These are phyloP conservation scores for Asterochloris sp. DNA, from an alignment of 139 green algal species.

Conservation along the genomic window DNA sequence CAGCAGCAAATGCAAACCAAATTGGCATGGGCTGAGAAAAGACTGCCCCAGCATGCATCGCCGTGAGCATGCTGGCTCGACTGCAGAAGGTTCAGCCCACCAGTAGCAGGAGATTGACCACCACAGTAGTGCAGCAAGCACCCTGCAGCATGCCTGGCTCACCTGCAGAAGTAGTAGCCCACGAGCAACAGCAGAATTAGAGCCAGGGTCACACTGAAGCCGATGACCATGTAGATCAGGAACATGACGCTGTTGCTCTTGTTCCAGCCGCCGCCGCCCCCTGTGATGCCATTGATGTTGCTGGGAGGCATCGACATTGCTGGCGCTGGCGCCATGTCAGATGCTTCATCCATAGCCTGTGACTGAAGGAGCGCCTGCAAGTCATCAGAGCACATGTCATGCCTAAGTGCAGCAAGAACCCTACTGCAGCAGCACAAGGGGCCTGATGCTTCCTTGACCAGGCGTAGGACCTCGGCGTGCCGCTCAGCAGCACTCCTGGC, in stretches of 20 bases:
- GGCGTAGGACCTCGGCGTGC: no score
- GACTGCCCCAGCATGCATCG: background rate
- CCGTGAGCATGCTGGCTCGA: background rate
- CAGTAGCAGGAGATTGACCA: background rate
- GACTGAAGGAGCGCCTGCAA: background rate
- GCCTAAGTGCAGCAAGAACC: background rate
- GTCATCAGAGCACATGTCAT: background rate
- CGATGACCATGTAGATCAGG: slow-evolving; percentile 24
- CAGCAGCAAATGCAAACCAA: no score
- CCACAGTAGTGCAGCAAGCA: no score
- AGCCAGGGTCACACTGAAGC: slow-evolving; percentile 20
- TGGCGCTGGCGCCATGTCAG: background rate
- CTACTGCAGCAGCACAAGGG: no score
- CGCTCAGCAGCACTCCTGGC: no score
- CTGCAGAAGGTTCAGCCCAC: background rate
- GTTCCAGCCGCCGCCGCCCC: background rate
- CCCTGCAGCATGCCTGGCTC: background rate
- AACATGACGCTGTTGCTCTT: background rate
- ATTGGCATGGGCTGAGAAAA: no score
- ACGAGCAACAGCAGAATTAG: slow-evolving; percentile 15
- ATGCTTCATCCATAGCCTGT: background rate
- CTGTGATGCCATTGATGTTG: no score
- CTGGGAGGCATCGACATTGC: no score
- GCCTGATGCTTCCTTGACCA: no score
- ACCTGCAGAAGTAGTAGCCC: slow-evolving; percentile 17